Percentiles rank a stretch among this genome's conserved stretches.
Conservation (phyloP, 2,329 filamentous ascomycete genomes). For the Fusarium sp. region DNA sequence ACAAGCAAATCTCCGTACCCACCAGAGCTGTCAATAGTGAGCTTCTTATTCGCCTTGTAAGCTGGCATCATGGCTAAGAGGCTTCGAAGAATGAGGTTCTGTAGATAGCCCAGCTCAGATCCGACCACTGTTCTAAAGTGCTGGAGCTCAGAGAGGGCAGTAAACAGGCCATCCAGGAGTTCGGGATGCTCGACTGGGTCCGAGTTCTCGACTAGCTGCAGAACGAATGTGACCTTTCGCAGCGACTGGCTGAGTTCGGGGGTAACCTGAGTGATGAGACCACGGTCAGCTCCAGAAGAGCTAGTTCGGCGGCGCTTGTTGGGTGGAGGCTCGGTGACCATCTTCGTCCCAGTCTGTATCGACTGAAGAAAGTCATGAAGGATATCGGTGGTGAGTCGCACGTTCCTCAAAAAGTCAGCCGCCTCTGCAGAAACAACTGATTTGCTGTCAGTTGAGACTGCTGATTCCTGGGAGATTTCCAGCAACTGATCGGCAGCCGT, state of each 20-base stretch:
- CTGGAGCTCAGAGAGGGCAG: constrained; percentile 84
- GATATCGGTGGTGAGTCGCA: constrained; percentile 77
- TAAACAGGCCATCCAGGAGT: constrained; percentile 81
- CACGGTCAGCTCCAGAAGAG: constrained; percentile 70
- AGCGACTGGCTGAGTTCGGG: constrained; percentile 73
- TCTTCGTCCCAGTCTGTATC: constrained; percentile 75
- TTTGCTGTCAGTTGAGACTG: constrained; percentile 44
- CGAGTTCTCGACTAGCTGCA: constrained; percentile 87
- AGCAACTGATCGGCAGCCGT: constrained; percentile 70
- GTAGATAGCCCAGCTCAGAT: constrained; percentile 88
- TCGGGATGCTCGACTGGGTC: constrained; percentile 77
- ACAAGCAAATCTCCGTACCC: constrained; percentile 91
- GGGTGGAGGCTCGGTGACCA: constrained; percentile 75
- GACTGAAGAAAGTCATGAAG: constrained; percentile 76
- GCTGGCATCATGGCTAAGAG: constrained; percentile 84
- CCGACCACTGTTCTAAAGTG: constrained; percentile 82
- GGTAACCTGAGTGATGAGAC: constrained; percentile 67
- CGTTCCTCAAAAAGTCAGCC: constrained; percentile 74
- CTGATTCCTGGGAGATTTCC: constrained; percentile 61
- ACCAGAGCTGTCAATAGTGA: constrained; percentile 77
- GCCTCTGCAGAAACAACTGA: constrained; percentile 64
- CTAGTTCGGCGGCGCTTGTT: constrained; percentile 84
- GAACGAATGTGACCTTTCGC: constrained; percentile 81
- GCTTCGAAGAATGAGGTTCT: constrained; percentile 83
- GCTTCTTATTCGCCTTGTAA: constrained; percentile 67